A percentile compares a stretch with the other conserved stretches of the same genome.
Conservation (phyloP, 2,329 filamentous ascomycete genomes). For the Fusarium lateritium region DNA sequence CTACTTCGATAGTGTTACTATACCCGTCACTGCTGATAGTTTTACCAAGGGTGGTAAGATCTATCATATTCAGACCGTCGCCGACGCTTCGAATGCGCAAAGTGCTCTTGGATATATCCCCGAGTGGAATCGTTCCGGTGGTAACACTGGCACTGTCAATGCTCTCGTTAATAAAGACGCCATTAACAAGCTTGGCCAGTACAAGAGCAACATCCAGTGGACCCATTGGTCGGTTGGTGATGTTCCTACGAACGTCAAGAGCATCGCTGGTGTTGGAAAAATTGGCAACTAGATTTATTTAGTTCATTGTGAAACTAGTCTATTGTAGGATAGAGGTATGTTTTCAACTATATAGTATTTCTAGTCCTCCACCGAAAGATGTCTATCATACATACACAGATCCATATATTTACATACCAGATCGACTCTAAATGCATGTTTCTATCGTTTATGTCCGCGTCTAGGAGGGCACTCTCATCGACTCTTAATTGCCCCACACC, state of each 20-base stretch:
- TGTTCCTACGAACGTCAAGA: constrained; percentile 43
- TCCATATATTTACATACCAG: too few relatives aligned
- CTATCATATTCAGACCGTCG: constrained; percentile 47
- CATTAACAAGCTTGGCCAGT: constrained; percentile 33
- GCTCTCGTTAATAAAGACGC: constrained; percentile 22
- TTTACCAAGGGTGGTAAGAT: constrained; percentile 40
- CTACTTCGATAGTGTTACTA: constrained; percentile 67
- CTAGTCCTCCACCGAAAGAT: too few relatives aligned
- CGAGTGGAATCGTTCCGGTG: constrained; percentile 43
- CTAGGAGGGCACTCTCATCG: too few relatives aligned
- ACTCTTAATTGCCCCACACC: too few relatives aligned
- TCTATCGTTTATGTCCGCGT: too few relatives aligned
- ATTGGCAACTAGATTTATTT: neutral
- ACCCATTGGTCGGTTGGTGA: constrained; percentile 39
- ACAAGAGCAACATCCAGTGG: constrained; percentile 41
- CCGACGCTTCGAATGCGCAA: constrained; percentile 41
- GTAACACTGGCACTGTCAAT: neutral
- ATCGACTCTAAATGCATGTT: too few relatives aligned
- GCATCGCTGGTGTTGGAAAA: constrained; percentile 46
- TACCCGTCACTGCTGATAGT: constrained; percentile 45
- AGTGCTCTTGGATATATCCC: constrained; percentile 43
- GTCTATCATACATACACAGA: too few relatives aligned
- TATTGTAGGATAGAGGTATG: too few relatives aligned
- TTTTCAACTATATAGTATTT: too few relatives aligned
- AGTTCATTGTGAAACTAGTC: too few relatives aligned